Percentiles rank a stretch among this genome's conserved stretches.
These are phyloP conservation scores for Aspergillus pseudotamarii DNA, from an alignment of 2,329 filamentous ascomycete species.

Conservation along the genomic window DNA sequence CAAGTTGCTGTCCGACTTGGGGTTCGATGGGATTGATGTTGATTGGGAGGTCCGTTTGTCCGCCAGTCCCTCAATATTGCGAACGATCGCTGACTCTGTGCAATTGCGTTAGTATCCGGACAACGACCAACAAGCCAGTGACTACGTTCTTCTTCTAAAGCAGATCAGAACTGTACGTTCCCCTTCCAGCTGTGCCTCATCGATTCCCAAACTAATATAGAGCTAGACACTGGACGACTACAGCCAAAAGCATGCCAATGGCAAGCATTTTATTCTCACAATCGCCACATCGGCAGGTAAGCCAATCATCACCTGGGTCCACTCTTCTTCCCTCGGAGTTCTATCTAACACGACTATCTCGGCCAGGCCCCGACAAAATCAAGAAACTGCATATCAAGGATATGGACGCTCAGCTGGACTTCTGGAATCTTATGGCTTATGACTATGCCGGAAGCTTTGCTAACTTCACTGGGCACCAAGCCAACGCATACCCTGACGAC, in stretches of 20 bases:
- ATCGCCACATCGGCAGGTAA: conserved; percentile 50
- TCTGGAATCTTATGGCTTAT: conserved; percentile 74
- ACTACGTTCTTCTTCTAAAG: conserved; percentile 40
- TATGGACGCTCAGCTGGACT: conserved; percentile 54
- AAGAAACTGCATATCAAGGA: conserved; percentile 44
- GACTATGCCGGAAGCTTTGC: conserved; percentile 87
- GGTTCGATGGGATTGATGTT: conserved; percentile 59
- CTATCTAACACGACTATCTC: not conserved
- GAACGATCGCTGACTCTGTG: not conserved
- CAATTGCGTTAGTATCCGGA: conserved; percentile 32
- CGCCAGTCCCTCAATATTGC: not conserved
- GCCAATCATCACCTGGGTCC: not conserved
- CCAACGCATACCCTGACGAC: conserved; percentile 70
- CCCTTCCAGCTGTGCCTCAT: not conserved
- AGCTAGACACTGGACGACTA: conserved; percentile 45
- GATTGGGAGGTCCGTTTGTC: conserved; percentile 40
- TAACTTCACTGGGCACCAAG: conserved; percentile 69
- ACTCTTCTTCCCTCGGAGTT: not conserved
- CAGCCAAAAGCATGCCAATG: conserved; percentile 40
- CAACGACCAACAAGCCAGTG: conserved; percentile 34
- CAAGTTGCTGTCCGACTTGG: conserved; percentile 72
- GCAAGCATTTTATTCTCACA: conserved; percentile 50
- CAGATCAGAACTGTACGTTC: conserved; percentile 31
- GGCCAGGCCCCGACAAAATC: conserved; percentile 10
- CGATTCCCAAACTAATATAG: not conserved